Conservation (phyloP, 2,329 filamentous ascomycete species). For the Colletotrichum lindemuthianum region DNA sequence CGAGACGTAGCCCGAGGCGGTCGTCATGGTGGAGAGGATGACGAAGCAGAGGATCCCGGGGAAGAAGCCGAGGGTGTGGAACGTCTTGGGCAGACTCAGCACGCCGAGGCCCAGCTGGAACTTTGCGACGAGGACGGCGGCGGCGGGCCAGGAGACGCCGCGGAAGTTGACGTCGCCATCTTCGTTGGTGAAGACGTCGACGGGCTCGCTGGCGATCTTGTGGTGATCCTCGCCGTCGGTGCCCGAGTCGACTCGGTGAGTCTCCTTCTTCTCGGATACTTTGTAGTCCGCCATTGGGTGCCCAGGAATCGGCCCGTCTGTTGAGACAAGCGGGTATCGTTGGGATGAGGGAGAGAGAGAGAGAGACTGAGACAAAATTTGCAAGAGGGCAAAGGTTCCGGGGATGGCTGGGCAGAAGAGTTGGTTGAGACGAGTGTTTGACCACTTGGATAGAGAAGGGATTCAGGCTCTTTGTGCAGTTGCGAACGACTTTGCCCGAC, state of each 20-base stretch:
- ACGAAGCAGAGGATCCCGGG: slow-evolving; percentile 51
- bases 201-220: neutral
- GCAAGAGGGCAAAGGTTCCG: neutral
- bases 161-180: slow-evolving; percentile 1
- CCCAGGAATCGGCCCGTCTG: neutral
- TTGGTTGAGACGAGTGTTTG: neutral
- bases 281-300: slow-evolving; percentile 8
- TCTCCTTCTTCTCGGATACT: slow-evolving; percentile 4
- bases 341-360: neutral
- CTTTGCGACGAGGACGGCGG: slow-evolving; percentile 41
- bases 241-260: slow-evolving; percentile 5
- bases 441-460: neutral
- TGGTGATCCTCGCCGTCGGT: neutral
- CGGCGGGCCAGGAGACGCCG: neutral
- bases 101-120: slow-evolving; percentile 56
- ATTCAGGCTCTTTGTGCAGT: neutral
- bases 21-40: slow-evolving; percentile 53
- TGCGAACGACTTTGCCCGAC: slow-evolving; percentile 1
- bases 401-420: neutral
- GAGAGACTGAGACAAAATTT: neutral
- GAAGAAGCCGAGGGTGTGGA: slow-evolving; percentile 56
- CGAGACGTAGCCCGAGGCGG: slow-evolving; percentile 59
- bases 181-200: slow-evolving; percentile 6
- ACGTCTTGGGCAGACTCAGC: slow-evolving; percentile 56
- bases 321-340: neutral